A percentile compares a stretch with the other conserved stretches of the same genome.
phyloP scores from a whole-genome alignment of 2,329 filamentous ascomycete species.

The Ophiocordyceps camponoti-rufipedis region DNA sequence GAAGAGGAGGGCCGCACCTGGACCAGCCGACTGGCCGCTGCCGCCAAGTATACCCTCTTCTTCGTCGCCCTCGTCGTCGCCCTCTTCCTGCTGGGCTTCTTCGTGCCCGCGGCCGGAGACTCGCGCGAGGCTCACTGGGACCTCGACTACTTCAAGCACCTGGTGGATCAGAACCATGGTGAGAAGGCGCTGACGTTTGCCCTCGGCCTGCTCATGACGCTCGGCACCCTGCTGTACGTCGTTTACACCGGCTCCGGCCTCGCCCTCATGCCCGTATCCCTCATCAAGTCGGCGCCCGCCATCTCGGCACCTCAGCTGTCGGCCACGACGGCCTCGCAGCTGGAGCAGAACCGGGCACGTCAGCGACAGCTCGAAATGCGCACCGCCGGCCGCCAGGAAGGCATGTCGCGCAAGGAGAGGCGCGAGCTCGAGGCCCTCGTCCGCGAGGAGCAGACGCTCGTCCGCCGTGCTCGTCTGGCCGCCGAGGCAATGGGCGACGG shows the following conservation, averaged over 20 bases:
- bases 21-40: constrained; percentile 57
- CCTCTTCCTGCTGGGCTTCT: constrained; percentile 84
- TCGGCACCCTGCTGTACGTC: constrained; percentile 73
- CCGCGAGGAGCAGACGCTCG: constrained; percentile 80
- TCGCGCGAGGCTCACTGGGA: constrained; percentile 51
- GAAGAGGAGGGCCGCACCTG: constrained; percentile 65
- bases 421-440: constrained; percentile 75
- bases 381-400: constrained; percentile 55
- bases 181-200: constrained; percentile 86
- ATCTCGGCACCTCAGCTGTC: constrained; percentile 67
- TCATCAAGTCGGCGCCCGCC: constrained; percentile 82
- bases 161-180: constrained; percentile 64
- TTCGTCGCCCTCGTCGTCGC: constrained; percentile 68
- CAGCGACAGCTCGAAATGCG: constrained; percentile 83
- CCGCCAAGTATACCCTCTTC: constrained; percentile 75
- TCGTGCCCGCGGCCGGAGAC: constrained; percentile 63
- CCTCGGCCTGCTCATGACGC: constrained; percentile 69
- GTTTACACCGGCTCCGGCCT: constrained; percentile 81
- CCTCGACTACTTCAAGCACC: constrained; percentile 77
- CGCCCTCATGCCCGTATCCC: constrained; percentile 70
- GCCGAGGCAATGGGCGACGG: constrained; percentile 66
- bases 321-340: constrained; percentile 58
- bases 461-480: constrained; percentile 74
- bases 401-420: constrained; percentile 67
- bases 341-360: constrained; percentile 77